Conservation (phyloP, 108 stramenopile genomes). For the Skeletonema marinoi region DNA sequence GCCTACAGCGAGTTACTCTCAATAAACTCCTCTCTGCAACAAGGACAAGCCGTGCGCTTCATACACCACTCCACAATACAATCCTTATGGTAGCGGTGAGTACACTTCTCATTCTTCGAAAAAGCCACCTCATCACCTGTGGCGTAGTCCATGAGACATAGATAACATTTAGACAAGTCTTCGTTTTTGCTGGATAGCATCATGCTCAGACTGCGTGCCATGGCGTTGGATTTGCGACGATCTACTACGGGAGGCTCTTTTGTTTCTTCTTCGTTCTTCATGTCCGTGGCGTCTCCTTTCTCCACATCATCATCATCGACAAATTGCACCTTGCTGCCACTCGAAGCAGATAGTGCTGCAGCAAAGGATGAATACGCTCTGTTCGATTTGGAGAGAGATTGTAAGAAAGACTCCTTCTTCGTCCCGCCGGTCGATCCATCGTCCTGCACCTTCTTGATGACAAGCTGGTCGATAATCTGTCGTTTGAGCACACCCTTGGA, state of each 20-base stretch:
- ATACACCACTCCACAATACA: conserved; percentile 9
- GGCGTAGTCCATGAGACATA: not conserved
- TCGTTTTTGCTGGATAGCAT: not conserved
- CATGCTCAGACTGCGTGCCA: not conserved
- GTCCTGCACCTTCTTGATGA: not conserved
- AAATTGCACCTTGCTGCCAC: not conserved
- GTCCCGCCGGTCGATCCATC: not conserved
- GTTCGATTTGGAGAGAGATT: not conserved
- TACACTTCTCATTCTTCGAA: not conserved
- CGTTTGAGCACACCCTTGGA: not conserved
- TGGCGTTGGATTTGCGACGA: not conserved
- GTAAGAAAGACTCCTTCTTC: not conserved
- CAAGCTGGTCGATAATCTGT: not conserved
- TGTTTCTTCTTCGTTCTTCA: not conserved
- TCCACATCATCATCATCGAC: not conserved
- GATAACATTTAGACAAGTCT: not conserved
- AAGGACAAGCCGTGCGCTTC: not conserved
- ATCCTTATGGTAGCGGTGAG: not conserved
- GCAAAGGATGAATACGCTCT: not conserved
- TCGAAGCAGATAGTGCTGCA: not conserved
- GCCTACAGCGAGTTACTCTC: not conserved
- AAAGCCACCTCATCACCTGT: not conserved
- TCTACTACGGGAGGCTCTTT: not conserved
- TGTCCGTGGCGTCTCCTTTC: not conserved
- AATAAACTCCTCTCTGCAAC: not conserved